Conservation (phyloP, 805 yeast genomes). For the Starmerella floricola region DNA sequence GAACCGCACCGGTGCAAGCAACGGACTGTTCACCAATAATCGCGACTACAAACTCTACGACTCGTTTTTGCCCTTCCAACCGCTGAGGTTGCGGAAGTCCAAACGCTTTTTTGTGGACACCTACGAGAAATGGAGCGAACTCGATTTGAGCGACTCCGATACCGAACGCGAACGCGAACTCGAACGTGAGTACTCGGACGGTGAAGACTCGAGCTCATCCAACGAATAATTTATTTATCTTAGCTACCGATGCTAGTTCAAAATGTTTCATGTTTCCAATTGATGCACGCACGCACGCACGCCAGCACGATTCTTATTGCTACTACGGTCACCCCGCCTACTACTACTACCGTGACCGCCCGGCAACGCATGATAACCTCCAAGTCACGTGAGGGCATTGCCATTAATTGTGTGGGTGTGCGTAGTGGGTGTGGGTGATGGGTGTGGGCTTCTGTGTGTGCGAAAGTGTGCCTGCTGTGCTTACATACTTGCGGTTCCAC, state of each 20-base stretch:
- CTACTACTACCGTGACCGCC: too few relatives aligned
- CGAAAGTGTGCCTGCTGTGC: too few relatives aligned
- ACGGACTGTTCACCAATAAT: constrained; percentile 41
- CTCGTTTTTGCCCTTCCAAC: constrained; percentile 95
- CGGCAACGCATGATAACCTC: too few relatives aligned
- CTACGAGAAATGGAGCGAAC: constrained; percentile 77
- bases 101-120: constrained; percentile 42
- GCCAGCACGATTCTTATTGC: too few relatives aligned
- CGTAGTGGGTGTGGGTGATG: too few relatives aligned
- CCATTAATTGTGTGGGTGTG: too few relatives aligned
- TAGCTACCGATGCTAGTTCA: background rate
- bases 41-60: constrained; percentile 82
- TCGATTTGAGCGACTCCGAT: constrained; percentile 31
- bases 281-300: too few relatives aligned
- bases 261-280: background rate
- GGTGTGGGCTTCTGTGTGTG: too few relatives aligned
- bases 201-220: background rate
- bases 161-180: constrained; percentile 14
- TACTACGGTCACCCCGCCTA: too few relatives aligned
- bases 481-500: too few relatives aligned
- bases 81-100: constrained; percentile 57
- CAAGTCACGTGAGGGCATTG: too few relatives aligned
- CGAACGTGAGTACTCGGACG: constrained; percentile 1
- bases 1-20: background rate
- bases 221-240: background rate